phyloP scores from a whole-genome alignment of 257 asterid species.

The Prunella vulgaris region DNA sequence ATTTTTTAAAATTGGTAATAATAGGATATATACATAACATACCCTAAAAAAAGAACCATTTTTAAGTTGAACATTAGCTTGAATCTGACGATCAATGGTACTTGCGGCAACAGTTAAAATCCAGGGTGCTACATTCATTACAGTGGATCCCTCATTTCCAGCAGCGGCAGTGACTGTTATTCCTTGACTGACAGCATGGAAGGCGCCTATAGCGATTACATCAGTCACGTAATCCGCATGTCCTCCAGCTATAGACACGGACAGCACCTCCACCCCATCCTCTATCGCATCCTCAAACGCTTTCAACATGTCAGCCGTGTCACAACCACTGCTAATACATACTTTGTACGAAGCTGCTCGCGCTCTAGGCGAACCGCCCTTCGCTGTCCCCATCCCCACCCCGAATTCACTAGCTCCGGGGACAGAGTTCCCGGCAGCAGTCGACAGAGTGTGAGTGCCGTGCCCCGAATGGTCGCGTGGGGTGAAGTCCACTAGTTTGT shows the following conservation, averaged over 20 bases:
- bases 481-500: too few relatives aligned
- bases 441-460: conserved; percentile 78
- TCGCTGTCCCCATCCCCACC: conserved; percentile 51
- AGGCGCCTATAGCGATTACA: conserved; percentile 44
- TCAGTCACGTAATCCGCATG: conserved; percentile 23
- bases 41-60: conserved; percentile 38
- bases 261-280: conserved; percentile 74
- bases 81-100: conserved; percentile 41
- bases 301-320: conserved; percentile 45
- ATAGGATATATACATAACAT: neutral
- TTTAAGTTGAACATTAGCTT: conserved; percentile 21
- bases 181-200: conserved; percentile 58
- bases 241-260: conserved; percentile 55
- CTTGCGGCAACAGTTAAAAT: conserved; percentile 69
- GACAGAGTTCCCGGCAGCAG: conserved; percentile 78
- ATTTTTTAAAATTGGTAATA: too few relatives aligned
- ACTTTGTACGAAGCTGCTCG: conserved; percentile 68
- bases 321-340: too few relatives aligned
- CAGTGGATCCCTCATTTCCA: conserved; percentile 56
- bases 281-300: conserved; percentile 56
- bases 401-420: conserved; percentile 49
- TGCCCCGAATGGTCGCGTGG: conserved; percentile 55
- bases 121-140: conserved; percentile 69
- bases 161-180: conserved; percentile 52
- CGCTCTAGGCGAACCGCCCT: conserved; percentile 74